Base-by-base conservation (phyloP, 1,284 basidiomycete genomes). In the Ganoderma multipileum region DNA sequence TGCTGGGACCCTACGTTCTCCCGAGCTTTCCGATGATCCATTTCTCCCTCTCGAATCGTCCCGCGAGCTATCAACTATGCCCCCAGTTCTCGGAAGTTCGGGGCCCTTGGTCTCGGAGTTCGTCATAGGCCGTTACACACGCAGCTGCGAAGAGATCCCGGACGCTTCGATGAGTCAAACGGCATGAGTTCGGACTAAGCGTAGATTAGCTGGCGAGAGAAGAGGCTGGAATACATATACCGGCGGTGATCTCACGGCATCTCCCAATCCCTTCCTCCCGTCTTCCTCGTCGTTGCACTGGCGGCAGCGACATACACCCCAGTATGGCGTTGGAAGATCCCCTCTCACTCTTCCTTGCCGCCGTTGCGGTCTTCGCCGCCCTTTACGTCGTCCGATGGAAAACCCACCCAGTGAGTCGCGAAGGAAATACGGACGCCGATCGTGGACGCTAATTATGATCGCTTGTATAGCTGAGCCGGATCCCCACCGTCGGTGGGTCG, bases 401-500 rank as follows among this genome's bases (percentile, higher is more conserved):
- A 12, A 64, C 23, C 0, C 11, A 65, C 50, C 67, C 67, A 30
- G 67, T 68, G 47, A 42, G 66, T 38, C 11, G 14, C 23, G 42
- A 39, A 14, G 14, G 18, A 8, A 18, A 38, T 28, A 6, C 28
- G 28, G 28, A 18, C 12, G 28, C 38, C 12, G 16, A 33, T 28
- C 2, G 36, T 16, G 2, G 26, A 42, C 42, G 26, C 39, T 61
- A 14, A 50, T 50, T 23, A 18, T 30, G 18, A 50, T 36, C 18
- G 30, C 26, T 50, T 62, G 1, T n/a, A n/a, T 14, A 74, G 74
- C 30, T 75, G 30, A 30, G 16, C 6, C 16, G 26, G 14, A 82
- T 84, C 54, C 82, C 83, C 23, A 73, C 81, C 0, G 74, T 83
- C 14, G 83, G 82, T 8, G 66, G 66, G 3, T 75, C 80, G 18